Evolutionary conservation across 2,329 filamentous ascomycete genomes (phyloP).

Genomic region (Fusarium sp.): DNA sequence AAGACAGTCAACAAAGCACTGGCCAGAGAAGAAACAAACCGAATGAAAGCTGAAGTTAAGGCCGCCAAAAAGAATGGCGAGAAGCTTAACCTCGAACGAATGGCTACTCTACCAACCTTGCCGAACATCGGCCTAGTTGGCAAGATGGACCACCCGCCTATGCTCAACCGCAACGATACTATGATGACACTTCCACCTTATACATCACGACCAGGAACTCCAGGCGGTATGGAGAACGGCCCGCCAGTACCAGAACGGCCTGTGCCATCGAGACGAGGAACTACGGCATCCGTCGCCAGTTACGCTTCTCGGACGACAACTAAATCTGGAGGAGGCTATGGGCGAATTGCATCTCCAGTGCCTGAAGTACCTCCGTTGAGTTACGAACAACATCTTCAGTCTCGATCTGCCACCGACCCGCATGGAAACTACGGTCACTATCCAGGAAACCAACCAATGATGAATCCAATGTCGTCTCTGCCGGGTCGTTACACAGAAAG

Average conservation of each 20-base stretch:
- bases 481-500: constrained; percentile 49
- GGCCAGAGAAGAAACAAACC: constrained; percentile 77
- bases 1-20: constrained; percentile 90
- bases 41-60: constrained; percentile 63
- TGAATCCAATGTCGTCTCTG: constrained; percentile 17
- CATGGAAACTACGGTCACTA: constrained; percentile 51
- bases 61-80: constrained; percentile 67
- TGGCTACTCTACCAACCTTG: constrained; percentile 77
- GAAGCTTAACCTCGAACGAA: constrained; percentile 62
- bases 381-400: constrained; percentile 45
- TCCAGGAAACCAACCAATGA: constrained; percentile 33
- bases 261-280: constrained; percentile 61
- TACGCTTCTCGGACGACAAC: constrained; percentile 75
- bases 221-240: constrained; percentile 65
- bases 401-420: constrained; percentile 54
- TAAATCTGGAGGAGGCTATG: constrained; percentile 65
- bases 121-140: constrained; percentile 54
- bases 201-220: constrained; percentile 69
- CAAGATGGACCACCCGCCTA: constrained; percentile 68
- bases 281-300: constrained; percentile 69
- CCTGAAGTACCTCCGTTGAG: constrained; percentile 52
- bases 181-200: constrained; percentile 73
- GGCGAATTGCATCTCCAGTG: constrained; percentile 54
- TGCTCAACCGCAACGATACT: constrained; percentile 70
- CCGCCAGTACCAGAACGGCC: constrained; percentile 66